Conservation (phyloP, 495 filamentous ascomycete species). For the Penicillium taxi region DNA sequence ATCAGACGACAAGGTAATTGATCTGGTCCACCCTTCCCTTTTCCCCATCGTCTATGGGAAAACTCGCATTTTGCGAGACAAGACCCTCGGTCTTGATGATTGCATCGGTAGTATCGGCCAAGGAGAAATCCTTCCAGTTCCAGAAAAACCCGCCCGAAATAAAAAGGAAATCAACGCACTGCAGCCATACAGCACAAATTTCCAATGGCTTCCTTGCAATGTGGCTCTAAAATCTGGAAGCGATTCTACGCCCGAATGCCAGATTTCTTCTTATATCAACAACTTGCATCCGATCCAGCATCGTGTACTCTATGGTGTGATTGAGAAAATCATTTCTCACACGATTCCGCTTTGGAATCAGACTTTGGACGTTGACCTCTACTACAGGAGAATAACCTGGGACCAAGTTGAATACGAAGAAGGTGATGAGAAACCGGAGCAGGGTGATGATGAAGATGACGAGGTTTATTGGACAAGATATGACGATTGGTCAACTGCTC, state of each 20-base stretch:
- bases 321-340: slow-evolving; percentile 43
- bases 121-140: slow-evolving; percentile 23
- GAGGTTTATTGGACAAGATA: background rate
- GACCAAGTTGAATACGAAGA: background rate
- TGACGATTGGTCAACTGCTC: background rate
- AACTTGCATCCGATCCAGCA: slow-evolving; percentile 48
- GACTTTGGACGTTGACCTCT: background rate
- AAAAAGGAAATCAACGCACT: background rate
- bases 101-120: slow-evolving; percentile 33
- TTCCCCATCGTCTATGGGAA: slow-evolving; percentile 52
- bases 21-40: slow-evolving; percentile 55
- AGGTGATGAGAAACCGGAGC: background rate
- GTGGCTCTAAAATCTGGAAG: slow-evolving; percentile 30
- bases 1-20: slow-evolving; percentile 46
- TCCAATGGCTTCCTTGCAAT: slow-evolving; percentile 56
- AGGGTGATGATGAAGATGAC: background rate
- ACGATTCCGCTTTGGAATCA: slow-evolving; percentile 50
- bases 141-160: background rate
- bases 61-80: slow-evolving; percentile 36
- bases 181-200: slow-evolving; percentile 17
- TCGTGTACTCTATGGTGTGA: slow-evolving; percentile 37
- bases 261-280: slow-evolving; percentile 49
- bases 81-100: slow-evolving; percentile 29
- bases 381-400: background rate
- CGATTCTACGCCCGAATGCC: slow-evolving; percentile 5